A percentile compares a stretch with the other conserved stretches of the same genome.
These are phyloP conservation scores for Ophiobolus disseminans DNA, from an alignment of 2,329 filamentous ascomycete genomes.

Conservation along the genomic window DNA sequence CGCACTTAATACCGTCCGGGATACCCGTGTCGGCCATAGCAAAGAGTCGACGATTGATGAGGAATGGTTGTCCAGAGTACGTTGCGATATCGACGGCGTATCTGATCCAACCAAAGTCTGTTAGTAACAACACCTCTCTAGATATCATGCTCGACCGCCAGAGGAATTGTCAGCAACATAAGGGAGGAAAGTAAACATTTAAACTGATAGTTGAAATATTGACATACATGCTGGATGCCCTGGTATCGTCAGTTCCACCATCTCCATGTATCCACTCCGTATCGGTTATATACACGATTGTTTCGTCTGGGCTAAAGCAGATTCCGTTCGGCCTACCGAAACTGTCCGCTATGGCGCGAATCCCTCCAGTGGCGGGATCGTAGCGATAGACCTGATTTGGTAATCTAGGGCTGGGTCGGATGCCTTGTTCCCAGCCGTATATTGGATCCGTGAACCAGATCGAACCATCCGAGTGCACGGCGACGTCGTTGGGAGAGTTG, in stretches of 20 bases:
- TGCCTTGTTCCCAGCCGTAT: slow-evolving; percentile 30
- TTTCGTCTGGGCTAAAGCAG: slow-evolving; percentile 50
- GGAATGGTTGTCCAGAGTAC: slow-evolving; percentile 16
- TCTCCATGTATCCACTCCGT: slow-evolving; percentile 38
- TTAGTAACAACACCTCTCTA: too few species aligned
- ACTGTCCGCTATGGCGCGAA: slow-evolving; percentile 49
- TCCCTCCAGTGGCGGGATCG: slow-evolving; percentile 43
- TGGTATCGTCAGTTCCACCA: slow-evolving; percentile 15
- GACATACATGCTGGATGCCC: slow-evolving; percentile 22
- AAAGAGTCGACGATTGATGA: slow-evolving; percentile 28
- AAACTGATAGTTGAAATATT: neutral
- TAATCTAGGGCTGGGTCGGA: slow-evolving; percentile 29
- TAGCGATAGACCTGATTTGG: slow-evolving; percentile 49
- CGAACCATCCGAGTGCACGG: slow-evolving; percentile 48
- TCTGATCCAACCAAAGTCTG: too few species aligned
- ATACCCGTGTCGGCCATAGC: slow-evolving; percentile 28
- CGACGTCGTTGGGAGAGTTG: slow-evolving; percentile 51
- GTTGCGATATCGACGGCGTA: slow-evolving; percentile 29
- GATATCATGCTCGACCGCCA: too few species aligned
- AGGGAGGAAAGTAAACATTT: neutral
- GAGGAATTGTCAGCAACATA: too few species aligned
- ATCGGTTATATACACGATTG: slow-evolving; percentile 53
- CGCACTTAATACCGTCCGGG: slow-evolving; percentile 35
- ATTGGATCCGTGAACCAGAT: slow-evolving; percentile 58
- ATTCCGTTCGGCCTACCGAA: slow-evolving; percentile 54